These are phyloP conservation scores for Podaxis sp. DNA, from an alignment of 768 basidiomycete genomes.

Conservation along the genomic window DNA sequence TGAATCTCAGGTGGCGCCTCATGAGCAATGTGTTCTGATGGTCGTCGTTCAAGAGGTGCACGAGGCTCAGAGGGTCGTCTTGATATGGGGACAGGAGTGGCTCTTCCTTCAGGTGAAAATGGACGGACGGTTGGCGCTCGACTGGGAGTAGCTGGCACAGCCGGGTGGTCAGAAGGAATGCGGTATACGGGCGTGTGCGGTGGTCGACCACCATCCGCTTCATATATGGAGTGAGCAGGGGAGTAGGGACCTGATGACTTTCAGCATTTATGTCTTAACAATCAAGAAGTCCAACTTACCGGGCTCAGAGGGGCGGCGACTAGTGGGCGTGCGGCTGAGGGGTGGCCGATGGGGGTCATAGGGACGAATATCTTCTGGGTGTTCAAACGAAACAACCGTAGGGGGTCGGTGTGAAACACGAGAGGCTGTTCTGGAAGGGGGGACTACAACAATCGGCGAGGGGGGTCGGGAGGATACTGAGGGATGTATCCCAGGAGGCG, in stretches of 20 bases:
- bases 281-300: not conserved
- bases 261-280: not conserved
- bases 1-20: conserved; percentile 13
- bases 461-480: conserved; percentile 6
- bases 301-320: not conserved
- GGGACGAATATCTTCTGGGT: conserved; percentile 16
- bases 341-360: conserved; percentile 6
- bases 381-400: conserved; percentile 24
- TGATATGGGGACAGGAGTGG: not conserved
- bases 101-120: not conserved
- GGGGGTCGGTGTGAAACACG: conserved; percentile 22
- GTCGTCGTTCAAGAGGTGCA: not conserved
- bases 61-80: conserved; percentile 2
- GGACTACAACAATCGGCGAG: conserved; percentile 22
- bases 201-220: conserved; percentile 3
- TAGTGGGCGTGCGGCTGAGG: conserved; percentile 14
- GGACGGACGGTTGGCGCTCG: not conserved
- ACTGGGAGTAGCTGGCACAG: conserved; percentile 5
- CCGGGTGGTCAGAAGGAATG: conserved; percentile 2
- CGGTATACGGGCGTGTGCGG: not conserved
- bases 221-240: conserved; percentile 16
- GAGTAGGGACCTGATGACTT: conserved; percentile 6
- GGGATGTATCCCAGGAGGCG: conserved; percentile 4
- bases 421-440: conserved; percentile 17
- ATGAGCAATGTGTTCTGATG: not conserved